These are phyloP conservation scores for Gynandropsis gynandra DNA, from an alignment of 345 rosid genomes.

Conservation along the genomic window DNA sequence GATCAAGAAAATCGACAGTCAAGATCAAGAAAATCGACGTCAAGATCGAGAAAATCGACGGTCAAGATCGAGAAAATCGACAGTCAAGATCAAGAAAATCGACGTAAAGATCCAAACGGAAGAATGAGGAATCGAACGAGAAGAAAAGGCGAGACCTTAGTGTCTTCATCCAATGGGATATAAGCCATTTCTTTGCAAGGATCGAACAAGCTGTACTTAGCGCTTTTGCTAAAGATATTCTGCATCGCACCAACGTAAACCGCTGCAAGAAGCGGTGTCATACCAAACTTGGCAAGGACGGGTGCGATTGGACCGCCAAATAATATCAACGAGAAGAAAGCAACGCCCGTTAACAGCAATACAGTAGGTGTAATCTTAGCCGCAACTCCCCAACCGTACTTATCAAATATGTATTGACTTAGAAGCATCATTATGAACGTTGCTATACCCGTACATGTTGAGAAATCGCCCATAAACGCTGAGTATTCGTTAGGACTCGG, in stretches of 20 bases:
- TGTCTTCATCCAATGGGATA: conserved; percentile 94
- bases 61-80: no score
- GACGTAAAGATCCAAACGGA: no score
- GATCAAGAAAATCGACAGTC: conserved; percentile 5
- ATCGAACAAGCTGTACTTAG: conserved; percentile 95
- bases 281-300: conserved; percentile 61
- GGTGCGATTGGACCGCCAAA: conserved; percentile 77
- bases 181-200: conserved; percentile 99
- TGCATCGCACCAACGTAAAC: conserved; percentile 95
- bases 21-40: no score
- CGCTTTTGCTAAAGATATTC: conserved; percentile 99
- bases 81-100: no score
- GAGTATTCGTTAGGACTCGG: conserved; percentile 97
- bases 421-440: conserved; percentile 96
- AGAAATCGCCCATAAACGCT: conserved; percentile 98
- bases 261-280: conserved; percentile 95
- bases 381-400: conserved; percentile 97
- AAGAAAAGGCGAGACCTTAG: conserved; percentile 49
- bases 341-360: conserved; percentile 79
- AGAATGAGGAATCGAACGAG: neutral
- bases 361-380: conserved; percentile 93
- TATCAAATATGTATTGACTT: conserved; percentile 74
- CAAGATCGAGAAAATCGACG: no score
- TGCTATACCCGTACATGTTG: conserved; percentile 85
- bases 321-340: conserved; percentile 80